Evolutionary conservation across 2,329 filamentous ascomycete species (phyloP).

Genomic region (Curvularia verruculosa): DNA sequence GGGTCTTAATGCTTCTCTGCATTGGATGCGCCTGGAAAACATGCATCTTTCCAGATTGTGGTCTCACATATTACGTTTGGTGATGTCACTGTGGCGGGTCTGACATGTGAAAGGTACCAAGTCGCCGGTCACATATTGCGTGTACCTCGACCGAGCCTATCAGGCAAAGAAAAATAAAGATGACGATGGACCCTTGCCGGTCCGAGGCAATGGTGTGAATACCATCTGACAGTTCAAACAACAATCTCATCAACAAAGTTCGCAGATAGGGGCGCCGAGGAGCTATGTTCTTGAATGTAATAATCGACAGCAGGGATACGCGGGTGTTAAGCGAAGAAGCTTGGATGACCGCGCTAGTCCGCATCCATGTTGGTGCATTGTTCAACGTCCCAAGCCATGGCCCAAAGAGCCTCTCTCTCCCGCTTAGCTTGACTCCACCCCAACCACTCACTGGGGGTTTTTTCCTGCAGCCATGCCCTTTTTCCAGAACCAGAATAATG

Average conservation of each 20-base stretch:
- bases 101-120: conserved; percentile 30
- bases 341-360: background rate
- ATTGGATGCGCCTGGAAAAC: conserved; percentile 8
- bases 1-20: background rate
- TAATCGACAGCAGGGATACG: conserved; percentile 16
- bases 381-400: conserved; percentile 13
- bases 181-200: too few relatives aligned
- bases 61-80: conserved; percentile 18
- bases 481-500: conserved; percentile 29
- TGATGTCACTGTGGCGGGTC: conserved; percentile 33
- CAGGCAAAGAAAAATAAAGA: background rate
- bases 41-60: conserved; percentile 19
- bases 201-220: background rate
- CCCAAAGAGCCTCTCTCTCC: conserved; percentile 16
- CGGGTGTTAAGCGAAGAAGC: conserved; percentile 13
- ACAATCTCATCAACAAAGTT: background rate
- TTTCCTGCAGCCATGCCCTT: conserved; percentile 26
- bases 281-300: background rate
- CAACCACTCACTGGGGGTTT: conserved; percentile 14
- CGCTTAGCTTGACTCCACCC: conserved; percentile 14
- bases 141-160: background rate
- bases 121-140: background rate
- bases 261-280: background rate
- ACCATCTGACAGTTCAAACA: too few relatives aligned
- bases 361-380: conserved; percentile 7